Evolutionary conservation across 768 basidiomycete species (phyloP).

Genomic region (Podaxis pistillaris): DNA sequence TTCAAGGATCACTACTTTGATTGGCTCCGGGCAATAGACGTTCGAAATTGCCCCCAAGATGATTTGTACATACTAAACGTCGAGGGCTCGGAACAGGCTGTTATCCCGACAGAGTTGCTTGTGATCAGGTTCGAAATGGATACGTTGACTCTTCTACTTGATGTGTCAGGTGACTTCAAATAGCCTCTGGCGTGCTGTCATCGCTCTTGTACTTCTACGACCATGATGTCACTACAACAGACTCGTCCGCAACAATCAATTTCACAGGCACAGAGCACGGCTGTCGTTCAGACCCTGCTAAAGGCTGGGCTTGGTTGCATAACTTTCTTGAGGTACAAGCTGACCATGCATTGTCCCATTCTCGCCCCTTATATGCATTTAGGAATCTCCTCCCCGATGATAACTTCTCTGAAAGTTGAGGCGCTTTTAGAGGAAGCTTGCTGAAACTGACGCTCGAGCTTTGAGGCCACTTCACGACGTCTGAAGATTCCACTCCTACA

Average conservation of each 20-base stretch:
- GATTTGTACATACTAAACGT: neutral
- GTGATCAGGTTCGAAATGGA: too few relatives aligned
- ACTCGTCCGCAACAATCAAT: constrained; percentile 42
- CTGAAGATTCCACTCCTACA: constrained; percentile 37
- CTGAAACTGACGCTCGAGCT: constrained; percentile 8
- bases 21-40: constrained; percentile 43
- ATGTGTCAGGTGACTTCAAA: constrained; percentile 17
- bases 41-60: constrained; percentile 9
- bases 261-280: constrained; percentile 59
- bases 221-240: constrained; percentile 26
- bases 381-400: constrained; percentile 79
- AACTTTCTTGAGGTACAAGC: constrained; percentile 62
- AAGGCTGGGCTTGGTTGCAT: constrained; percentile 75
- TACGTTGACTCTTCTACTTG: neutral
- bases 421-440: neutral
- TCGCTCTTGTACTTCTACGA: neutral
- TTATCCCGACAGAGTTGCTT: neutral
- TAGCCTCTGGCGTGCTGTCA: neutral
- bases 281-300: constrained; percentile 69
- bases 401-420: constrained; percentile 67
- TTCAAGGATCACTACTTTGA: constrained; percentile 56
- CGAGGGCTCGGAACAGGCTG: neutral
- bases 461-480: constrained; percentile 55
- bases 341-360: neutral
- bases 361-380: neutral